Evolutionary conservation across 768 basidiomycete genomes (phyloP).

Genomic region (Pisolithus microcarpus): DNA sequence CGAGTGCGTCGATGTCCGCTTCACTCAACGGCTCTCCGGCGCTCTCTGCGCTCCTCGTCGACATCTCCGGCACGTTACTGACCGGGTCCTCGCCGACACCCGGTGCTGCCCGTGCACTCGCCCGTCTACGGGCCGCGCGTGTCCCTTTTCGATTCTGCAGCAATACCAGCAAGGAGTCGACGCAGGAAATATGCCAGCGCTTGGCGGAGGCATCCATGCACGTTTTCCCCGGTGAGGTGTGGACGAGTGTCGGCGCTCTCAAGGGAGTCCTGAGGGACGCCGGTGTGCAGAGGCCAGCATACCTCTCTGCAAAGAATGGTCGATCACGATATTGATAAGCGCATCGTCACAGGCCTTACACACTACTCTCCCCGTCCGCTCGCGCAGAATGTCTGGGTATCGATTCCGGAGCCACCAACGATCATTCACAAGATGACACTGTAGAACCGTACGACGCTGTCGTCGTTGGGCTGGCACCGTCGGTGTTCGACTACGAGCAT

Average conservation of each 20-base stretch:
- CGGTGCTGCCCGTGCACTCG: constrained; percentile 30
- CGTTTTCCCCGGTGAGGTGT: constrained; percentile 39
- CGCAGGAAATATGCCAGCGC: constrained; percentile 32
- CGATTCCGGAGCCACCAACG: neutral
- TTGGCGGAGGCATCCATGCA: constrained; percentile 47
- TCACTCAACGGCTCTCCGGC: neutral
- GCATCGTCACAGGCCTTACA: constrained; percentile 38
- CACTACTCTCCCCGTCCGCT: constrained; percentile 40
- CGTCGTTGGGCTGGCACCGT: constrained; percentile 55
- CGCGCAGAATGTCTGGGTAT: constrained; percentile 15
- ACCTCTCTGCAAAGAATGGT: neutral
- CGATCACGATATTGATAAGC: neutral
- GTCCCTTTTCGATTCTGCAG: constrained; percentile 53
- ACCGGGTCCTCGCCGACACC: constrained; percentile 44
- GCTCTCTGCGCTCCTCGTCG: constrained; percentile 51
- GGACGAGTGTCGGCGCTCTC: constrained; percentile 61
- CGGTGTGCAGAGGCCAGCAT: constrained; percentile 34
- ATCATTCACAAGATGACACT: constrained; percentile 1
- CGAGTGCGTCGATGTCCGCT: neutral
- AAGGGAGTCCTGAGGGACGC: constrained; percentile 35
- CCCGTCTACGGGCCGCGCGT: constrained; percentile 22
- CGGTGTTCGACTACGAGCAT: constrained; percentile 41
- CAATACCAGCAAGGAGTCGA: constrained; percentile 65
- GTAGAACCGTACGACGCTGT: constrained; percentile 44
- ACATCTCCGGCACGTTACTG: constrained; percentile 63